Percentiles rank a stretch among this genome's conserved stretches.
These are phyloP conservation scores for Aspergillus cavernicola DNA, from an alignment of 495 filamentous ascomycete genomes.

Conservation along the genomic window DNA sequence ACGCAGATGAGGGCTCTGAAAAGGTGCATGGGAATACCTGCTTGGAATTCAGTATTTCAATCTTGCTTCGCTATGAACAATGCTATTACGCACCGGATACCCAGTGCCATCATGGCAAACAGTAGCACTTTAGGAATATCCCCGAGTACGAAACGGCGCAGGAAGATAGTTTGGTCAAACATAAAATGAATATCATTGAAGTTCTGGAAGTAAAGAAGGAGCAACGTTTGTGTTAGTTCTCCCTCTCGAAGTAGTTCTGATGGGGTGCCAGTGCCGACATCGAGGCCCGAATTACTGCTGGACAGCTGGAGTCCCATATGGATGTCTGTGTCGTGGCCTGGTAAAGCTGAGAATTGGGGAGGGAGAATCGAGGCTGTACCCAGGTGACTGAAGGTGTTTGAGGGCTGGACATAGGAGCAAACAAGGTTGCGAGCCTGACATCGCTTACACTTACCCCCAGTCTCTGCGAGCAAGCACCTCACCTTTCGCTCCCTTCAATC, in stretches of 20 bases:
- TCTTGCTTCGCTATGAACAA: too few relatives aligned
- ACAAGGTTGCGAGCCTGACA: neutral
- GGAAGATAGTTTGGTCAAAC: neutral
- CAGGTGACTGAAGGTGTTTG: neutral
- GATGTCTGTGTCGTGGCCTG: too few relatives aligned
- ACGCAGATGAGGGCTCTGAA: too few relatives aligned
- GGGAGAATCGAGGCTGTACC: neutral
- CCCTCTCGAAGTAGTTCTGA: neutral
- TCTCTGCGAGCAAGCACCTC: neutral
- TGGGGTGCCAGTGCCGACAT: too few relatives aligned
- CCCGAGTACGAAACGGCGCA: neutral
- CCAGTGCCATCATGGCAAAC: neutral
- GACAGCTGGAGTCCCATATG: too few relatives aligned
- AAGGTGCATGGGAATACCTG: too few relatives aligned
- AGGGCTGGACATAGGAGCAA: neutral
- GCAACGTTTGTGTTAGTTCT: neutral
- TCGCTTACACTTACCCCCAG: neutral
- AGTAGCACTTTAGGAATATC: neutral
- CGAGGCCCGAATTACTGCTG: too few relatives aligned
- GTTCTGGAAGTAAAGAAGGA: neutral
- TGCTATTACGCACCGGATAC: neutral
- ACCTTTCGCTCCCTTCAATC: neutral
- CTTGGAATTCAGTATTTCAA: too few relatives aligned
- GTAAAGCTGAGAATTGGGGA: too few relatives aligned
- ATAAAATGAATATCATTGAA: neutral